Conservation (phyloP, 2,329 filamentous ascomycete species). For the Talaromyces sp. region DNA sequence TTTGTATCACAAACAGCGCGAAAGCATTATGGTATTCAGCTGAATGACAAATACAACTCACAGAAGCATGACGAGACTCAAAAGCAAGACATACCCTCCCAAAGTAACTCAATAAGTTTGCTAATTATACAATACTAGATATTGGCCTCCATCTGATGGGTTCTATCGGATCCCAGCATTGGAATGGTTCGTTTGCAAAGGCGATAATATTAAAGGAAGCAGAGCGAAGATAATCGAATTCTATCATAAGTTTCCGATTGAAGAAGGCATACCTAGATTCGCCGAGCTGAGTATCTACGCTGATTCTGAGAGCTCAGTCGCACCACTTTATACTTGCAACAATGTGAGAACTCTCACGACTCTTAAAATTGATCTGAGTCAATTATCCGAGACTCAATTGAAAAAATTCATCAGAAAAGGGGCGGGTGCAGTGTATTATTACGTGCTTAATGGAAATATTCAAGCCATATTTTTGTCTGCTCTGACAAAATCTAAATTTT, state of each 20-base stretch:
- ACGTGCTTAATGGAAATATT: neutral
- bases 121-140: neutral
- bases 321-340: neutral
- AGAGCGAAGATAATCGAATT: neutral
- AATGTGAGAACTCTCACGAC: neutral
- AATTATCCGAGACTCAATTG: neutral
- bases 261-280: neutral
- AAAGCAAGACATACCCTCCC: neutral
- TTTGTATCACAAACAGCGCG: neutral
- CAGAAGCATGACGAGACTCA: neutral
- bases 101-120: neutral
- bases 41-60: neutral
- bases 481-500: neutral
- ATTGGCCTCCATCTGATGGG: neutral
- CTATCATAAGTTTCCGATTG: neutral
- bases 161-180: neutral
- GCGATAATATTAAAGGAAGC: neutral
- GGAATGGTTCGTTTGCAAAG: slow-evolving; percentile 1
- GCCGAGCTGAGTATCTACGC: neutral
- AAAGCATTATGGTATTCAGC: slow-evolving; percentile 1
- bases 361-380: neutral
- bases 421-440: neutral
- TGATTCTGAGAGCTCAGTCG: neutral
- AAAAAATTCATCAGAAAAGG: neutral
- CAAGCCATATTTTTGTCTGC: neutral